phyloP scores from a whole-genome alignment of 2,329 filamentous ascomycete species.

The Xylaria sp. region DNA sequence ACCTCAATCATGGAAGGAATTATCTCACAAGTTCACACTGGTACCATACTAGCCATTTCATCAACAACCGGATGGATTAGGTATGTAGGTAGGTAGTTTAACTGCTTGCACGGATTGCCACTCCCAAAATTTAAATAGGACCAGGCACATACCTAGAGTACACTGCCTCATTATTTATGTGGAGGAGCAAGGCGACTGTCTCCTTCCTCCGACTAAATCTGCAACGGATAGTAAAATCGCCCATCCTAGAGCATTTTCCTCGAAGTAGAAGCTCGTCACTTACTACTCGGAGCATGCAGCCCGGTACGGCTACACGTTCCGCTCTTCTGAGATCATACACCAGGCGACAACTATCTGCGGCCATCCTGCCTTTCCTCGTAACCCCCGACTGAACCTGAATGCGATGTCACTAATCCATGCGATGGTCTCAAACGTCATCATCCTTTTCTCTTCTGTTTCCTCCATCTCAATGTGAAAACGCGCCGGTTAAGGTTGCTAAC shows the following conservation, averaged over 20 bases:
- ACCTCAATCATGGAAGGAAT: too few species aligned
- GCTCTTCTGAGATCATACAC: conserved; percentile 15
- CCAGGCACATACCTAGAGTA: too few species aligned
- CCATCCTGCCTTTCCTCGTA: conserved; percentile 12
- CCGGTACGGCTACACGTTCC: conserved; percentile 3
- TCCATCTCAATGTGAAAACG: background rate
- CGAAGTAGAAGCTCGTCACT: background rate
- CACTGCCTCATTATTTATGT: background rate
- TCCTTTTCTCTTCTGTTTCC: background rate
- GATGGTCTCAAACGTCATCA: background rate
- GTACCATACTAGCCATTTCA: too few species aligned
- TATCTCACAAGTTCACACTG: too few species aligned
- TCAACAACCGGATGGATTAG: too few species aligned
- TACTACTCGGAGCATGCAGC: conserved; percentile 4
- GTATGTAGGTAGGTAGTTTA: too few species aligned
- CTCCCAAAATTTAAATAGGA: too few species aligned
- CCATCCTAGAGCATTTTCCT: background rate
- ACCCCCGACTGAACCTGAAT: conserved; percentile 5
- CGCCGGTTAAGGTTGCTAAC: too few species aligned
- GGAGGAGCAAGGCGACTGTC: background rate
- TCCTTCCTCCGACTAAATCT: background rate
- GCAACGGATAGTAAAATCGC: background rate
- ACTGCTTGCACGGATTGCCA: too few species aligned
- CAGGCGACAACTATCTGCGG: conserved; percentile 12
- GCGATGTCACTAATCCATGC: conserved; percentile 4